These are phyloP conservation scores for Aspergillus luchuensis DNA, from an alignment of 2,329 filamentous ascomycete species.

Conservation along the genomic window DNA sequence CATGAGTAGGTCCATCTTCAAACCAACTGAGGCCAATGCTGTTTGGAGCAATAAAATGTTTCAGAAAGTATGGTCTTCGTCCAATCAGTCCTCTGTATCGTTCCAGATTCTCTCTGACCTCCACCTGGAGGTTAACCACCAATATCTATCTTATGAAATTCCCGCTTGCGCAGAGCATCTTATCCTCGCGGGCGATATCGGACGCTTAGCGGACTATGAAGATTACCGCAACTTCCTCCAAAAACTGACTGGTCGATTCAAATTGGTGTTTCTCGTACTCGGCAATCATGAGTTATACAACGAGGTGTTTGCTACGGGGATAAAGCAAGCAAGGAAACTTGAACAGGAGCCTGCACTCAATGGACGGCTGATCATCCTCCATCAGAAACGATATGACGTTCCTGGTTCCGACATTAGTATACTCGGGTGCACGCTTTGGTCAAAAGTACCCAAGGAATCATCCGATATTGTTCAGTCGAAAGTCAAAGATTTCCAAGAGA, in stretches of 20 bases:
- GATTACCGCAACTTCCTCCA: conserved; percentile 29
- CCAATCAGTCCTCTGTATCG: conserved; percentile 12
- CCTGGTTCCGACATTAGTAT: conserved; percentile 47
- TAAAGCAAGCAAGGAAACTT: conserved; percentile 29
- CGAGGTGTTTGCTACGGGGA: conserved; percentile 20
- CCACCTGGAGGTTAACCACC: conserved; percentile 32
- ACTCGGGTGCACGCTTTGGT: conserved; percentile 63
- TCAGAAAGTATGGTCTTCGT: neutral
- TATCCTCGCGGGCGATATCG: conserved; percentile 30
- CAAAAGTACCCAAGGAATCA: conserved; percentile 47
- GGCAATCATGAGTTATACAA: conserved; percentile 37
- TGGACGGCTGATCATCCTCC: conserved; percentile 30
- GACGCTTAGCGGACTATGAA: conserved; percentile 28
- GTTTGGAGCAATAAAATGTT: no score
- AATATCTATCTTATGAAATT: conserved; percentile 29
- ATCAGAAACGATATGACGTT: conserved; percentile 30
- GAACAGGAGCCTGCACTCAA: conserved; percentile 31
- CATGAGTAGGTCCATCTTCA: no score
- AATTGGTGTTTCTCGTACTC: conserved; percentile 26
- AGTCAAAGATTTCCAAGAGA: conserved; percentile 58
- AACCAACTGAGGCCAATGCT: no score
- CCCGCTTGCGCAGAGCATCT: conserved; percentile 24
- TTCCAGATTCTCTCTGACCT: conserved; percentile 35
- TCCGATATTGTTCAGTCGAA: conserved; percentile 45
- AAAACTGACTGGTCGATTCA: conserved; percentile 23